Evolutionary conservation across 2,329 filamentous ascomycete species (phyloP), one percentile per base, ranked within the genome.

Genomic region (Biscogniauxia sp.): DNA sequence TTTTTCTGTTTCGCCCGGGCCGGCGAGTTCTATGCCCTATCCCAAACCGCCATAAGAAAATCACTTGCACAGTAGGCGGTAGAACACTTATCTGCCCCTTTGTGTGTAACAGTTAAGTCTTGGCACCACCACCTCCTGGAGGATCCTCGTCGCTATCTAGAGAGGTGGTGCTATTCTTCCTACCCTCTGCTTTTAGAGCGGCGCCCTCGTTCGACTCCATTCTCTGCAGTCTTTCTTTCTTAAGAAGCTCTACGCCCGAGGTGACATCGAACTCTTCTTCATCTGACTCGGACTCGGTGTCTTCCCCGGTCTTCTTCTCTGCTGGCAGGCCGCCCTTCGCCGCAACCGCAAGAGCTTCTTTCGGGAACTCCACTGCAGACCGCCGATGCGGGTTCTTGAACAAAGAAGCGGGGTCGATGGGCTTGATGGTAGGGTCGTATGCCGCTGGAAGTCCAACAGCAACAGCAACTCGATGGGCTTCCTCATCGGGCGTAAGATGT

Each of bases 371-470:
- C 9, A 62, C 45, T 54, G 54, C 55, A 19, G 64, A 62, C 58
- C 64, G 69, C 20, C 66, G 68, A 41, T 57, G 55, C 8, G 54
- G 58, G 58, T 59, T 70, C 59, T 66, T 67, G 49, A 73, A 54
- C 51, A 73, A 49, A 32, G 51, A 69, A 23, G 68, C 66, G 15
- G 72, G 72, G 54, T 80, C 77, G 54, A 84, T 75, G 0, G 84
- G 82, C 66, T 87, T 88, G 65, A 88, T 81, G 1, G 85, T 88
- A 0, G 86, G 85, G 63, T 89, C 86, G 63, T 87, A 89, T 23
- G 80, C 76, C 2, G 85, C 85, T 0, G 86, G 86, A 2, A 89
- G 74, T 0, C 86, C 86, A 9, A 89, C 78, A 17, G 85, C 87
- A 62, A 84, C 81, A 52, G 86, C 86, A 6, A 89, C 87, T 58